These are phyloP conservation scores for Globisporangium polare DNA, from an alignment of 352 stramenopile species.

Conservation along the genomic window DNA sequence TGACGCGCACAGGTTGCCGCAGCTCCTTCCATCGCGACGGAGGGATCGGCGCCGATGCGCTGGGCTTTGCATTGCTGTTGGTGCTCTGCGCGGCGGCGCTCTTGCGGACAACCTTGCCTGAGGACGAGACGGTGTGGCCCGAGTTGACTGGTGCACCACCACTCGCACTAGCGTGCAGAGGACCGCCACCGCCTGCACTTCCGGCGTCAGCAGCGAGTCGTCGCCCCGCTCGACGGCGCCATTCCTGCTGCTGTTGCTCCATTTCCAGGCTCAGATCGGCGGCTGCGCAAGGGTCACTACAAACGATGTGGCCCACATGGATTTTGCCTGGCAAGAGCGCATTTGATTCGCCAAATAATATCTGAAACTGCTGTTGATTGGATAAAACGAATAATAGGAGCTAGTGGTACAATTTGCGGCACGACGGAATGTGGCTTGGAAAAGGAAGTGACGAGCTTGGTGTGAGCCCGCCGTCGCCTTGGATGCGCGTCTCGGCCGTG, in stretches of 20 bases:
- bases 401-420: conserved; percentile 14
- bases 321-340: not conserved
- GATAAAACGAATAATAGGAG: conserved; percentile 11
- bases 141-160: not conserved
- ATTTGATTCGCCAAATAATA: conserved; percentile 8
- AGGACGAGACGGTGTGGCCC: conserved; percentile 14
- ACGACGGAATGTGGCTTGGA: conserved; percentile 10
- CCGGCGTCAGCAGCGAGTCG: not conserved
- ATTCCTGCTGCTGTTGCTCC: conserved; percentile 16
- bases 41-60: conserved; percentile 1
- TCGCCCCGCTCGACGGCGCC: conserved; percentile 13
- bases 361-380: conserved; percentile 1
- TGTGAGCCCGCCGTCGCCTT: not conserved
- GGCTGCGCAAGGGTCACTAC: conserved; percentile 1
- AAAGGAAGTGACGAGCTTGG: conserved; percentile 7
- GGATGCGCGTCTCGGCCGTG: not conserved
- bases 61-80: not conserved
- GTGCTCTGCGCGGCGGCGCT: not conserved
- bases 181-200: not conserved
- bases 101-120: conserved; percentile 17
- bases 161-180: not conserved
- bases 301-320: conserved; percentile 2
- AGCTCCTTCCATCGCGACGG: conserved; percentile 68
- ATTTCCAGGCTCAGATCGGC: conserved; percentile 7
- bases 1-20: conserved; percentile 55